Evolutionary conservation across 345 rosid genomes (phyloP).

Genomic region (Lagerstroemia speciosa): DNA sequence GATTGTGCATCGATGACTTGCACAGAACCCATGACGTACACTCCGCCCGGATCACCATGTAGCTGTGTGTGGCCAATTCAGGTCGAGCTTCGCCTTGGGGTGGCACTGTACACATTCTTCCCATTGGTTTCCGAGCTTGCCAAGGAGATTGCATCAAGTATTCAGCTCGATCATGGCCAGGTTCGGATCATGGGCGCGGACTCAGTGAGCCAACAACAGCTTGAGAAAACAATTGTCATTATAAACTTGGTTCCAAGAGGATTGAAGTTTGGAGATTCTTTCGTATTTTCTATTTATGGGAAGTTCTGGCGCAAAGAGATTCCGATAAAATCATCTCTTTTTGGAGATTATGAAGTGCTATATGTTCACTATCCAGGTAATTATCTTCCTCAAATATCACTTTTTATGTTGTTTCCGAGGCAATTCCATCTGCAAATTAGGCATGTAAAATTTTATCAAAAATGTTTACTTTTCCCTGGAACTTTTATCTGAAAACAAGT

Average conservation of each 20-base stretch:
- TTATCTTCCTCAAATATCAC: constrained; percentile 3
- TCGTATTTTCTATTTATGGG: constrained; percentile 35
- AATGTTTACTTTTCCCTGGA: too few relatives aligned
- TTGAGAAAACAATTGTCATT: constrained; percentile 49
- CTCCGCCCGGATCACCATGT: constrained; percentile 51
- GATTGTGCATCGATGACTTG: constrained; percentile 50
- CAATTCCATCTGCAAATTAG: too few relatives aligned
- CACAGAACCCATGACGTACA: constrained; percentile 50
- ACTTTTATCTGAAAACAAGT: too few relatives aligned
- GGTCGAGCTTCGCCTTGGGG: constrained; percentile 46
- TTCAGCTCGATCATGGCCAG: constrained; percentile 42
- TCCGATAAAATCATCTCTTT: constrained; percentile 31
- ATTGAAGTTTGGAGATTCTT: constrained; percentile 25
- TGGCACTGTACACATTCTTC: constrained; percentile 49
- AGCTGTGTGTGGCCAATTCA: constrained; percentile 62
- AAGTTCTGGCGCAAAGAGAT: constrained; percentile 47
- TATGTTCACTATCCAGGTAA: constrained; percentile 58
- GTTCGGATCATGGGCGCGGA: constrained; percentile 66
- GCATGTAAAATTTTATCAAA: too few relatives aligned
- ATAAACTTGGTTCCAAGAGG: constrained; percentile 52
- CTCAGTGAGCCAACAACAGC: constrained; percentile 48
- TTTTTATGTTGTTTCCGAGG: background rate
- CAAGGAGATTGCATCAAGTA: constrained; percentile 38
- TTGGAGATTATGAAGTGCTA: constrained; percentile 52
- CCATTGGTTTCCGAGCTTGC: constrained; percentile 57